These are phyloP conservation scores for Hortaea werneckii DNA, from an alignment of 2,329 filamentous ascomycete species.

Conservation along the genomic window DNA sequence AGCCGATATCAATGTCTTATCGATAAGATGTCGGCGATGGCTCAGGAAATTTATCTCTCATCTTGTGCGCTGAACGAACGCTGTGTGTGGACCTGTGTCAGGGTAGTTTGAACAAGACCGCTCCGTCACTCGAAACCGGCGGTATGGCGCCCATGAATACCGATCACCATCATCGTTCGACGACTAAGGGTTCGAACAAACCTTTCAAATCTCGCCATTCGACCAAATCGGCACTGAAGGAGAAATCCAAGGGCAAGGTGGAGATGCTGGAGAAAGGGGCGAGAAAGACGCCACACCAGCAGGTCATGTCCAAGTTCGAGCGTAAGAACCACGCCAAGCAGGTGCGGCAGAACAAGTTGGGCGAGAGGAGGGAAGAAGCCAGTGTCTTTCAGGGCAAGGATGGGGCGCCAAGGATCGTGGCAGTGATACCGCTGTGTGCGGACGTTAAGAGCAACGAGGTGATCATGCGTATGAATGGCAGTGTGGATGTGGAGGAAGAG, in stretches of 20 bases:
- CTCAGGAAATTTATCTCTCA: too few species aligned
- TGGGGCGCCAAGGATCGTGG: slow-evolving; percentile 78
- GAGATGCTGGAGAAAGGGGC: slow-evolving; percentile 56
- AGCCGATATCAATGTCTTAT: too few species aligned
- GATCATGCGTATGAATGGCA: slow-evolving; percentile 61
- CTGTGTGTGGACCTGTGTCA: too few species aligned
- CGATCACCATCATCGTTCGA: slow-evolving; percentile 76
- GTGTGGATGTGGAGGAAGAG: slow-evolving; percentile 57
- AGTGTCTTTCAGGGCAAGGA: slow-evolving; percentile 79
- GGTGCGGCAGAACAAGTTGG: slow-evolving; percentile 71
- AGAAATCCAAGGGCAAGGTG: slow-evolving; percentile 77
- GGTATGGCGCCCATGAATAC: slow-evolving; percentile 62
- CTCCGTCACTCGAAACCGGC: slow-evolving; percentile 15
- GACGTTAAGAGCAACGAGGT: slow-evolving; percentile 59
- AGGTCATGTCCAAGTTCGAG: slow-evolving; percentile 95
- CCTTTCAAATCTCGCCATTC: slow-evolving; percentile 86
- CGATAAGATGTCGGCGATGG: too few species aligned
- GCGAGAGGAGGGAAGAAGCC: slow-evolving; percentile 67
- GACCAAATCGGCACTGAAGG: slow-evolving; percentile 77
- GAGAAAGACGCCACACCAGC: slow-evolving; percentile 85
- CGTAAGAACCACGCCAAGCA: slow-evolving; percentile 92
- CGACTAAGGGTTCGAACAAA: slow-evolving; percentile 82
- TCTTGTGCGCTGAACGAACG: too few species aligned
- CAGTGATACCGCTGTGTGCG: slow-evolving; percentile 71
- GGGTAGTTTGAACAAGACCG: too few species aligned